phyloP scores from a whole-genome alignment of 495 filamentous ascomycete species.

The Thermothielavioides terrestris region DNA sequence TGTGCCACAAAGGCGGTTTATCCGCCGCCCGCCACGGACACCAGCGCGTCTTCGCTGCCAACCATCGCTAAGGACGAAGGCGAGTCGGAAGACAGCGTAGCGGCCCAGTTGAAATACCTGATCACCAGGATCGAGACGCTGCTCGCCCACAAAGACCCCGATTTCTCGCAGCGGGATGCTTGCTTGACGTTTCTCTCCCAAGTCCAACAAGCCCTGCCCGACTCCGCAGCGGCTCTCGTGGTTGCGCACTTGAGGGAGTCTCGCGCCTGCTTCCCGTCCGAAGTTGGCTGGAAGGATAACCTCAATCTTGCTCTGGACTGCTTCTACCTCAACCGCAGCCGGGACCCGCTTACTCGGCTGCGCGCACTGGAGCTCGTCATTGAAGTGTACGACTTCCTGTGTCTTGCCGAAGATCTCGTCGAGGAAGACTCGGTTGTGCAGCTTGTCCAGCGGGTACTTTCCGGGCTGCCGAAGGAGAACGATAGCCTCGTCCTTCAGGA shows the following conservation, averaged over 20 bases:
- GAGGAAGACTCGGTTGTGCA: slow-evolving; percentile 36
- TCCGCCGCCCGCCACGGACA: slow-evolving; percentile 11
- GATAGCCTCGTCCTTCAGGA: slow-evolving; percentile 45
- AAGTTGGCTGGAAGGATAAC: slow-evolving; percentile 56
- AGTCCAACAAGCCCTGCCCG: slow-evolving; percentile 47
- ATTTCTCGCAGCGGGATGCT: slow-evolving; percentile 50
- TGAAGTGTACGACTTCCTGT: slow-evolving; percentile 55
- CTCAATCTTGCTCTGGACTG: slow-evolving; percentile 51
- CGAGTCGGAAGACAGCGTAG: slow-evolving; percentile 28
- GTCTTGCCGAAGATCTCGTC: slow-evolving; percentile 43
- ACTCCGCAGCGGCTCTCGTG: slow-evolving; percentile 49
- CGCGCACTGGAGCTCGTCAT: slow-evolving; percentile 58
- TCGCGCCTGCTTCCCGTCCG: slow-evolving; percentile 62
- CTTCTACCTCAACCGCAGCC: slow-evolving; percentile 56
- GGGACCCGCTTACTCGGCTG: slow-evolving; percentile 58
- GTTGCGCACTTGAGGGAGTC: slow-evolving; percentile 52
- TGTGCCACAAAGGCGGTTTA: slow-evolving; percentile 35
- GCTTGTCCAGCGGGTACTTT: slow-evolving; percentile 39
- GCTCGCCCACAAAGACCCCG: slow-evolving; percentile 23
- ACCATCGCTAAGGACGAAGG: slow-evolving; percentile 14
- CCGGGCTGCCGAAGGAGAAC: slow-evolving; percentile 46
- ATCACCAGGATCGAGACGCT: slow-evolving; percentile 38
- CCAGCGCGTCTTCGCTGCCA: slow-evolving; percentile 4
- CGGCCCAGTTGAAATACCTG: slow-evolving; percentile 27
- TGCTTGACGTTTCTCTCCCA: slow-evolving; percentile 63